These are phyloP conservation scores for Dillenia turbinata DNA, from an alignment of 164 flowering plant species.

Conservation along the genomic window DNA sequence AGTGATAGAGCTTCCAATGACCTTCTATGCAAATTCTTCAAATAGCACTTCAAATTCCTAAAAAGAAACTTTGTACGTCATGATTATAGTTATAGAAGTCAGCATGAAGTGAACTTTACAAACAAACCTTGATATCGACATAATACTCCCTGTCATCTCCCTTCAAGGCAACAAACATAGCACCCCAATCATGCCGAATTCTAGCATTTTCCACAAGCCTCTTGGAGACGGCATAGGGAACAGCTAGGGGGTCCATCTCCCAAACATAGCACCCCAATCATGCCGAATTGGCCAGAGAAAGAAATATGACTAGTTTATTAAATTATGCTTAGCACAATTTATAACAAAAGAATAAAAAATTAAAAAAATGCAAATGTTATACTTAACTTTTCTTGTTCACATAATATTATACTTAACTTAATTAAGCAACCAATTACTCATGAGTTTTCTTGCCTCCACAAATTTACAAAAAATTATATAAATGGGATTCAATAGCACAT, in stretches of 20 bases:
- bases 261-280: too few species aligned
- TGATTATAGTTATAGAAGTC: not conserved
- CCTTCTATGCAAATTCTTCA: conserved; percentile 46
- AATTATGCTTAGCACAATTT: too few species aligned
- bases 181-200: conserved; percentile 95
- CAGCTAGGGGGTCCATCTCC: conserved; percentile 90
- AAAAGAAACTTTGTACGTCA: conserved; percentile 8
- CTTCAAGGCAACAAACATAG: conserved; percentile 71
- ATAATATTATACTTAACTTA: too few species aligned
- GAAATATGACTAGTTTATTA: too few species aligned
- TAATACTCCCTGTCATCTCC: conserved; percentile 75
- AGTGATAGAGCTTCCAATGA: too few species aligned
- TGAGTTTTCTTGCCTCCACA: too few species aligned
- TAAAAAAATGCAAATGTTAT: too few species aligned
- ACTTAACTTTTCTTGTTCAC: too few species aligned
- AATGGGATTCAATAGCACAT: not conserved
- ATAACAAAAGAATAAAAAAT: too few species aligned
- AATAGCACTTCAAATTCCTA: conserved; percentile 83
- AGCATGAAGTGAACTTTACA: not conserved
- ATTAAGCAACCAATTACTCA: too few species aligned
- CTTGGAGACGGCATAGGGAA: conserved; percentile 85
- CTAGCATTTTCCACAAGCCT: too few species aligned
- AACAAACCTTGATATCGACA: conserved; percentile 66
- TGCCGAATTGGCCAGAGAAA: conserved; percentile 12
- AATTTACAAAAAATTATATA: too few species aligned